phyloP scores from a whole-genome alignment of 495 filamentous ascomycete genomes.

The Haplographium delicatum region DNA sequence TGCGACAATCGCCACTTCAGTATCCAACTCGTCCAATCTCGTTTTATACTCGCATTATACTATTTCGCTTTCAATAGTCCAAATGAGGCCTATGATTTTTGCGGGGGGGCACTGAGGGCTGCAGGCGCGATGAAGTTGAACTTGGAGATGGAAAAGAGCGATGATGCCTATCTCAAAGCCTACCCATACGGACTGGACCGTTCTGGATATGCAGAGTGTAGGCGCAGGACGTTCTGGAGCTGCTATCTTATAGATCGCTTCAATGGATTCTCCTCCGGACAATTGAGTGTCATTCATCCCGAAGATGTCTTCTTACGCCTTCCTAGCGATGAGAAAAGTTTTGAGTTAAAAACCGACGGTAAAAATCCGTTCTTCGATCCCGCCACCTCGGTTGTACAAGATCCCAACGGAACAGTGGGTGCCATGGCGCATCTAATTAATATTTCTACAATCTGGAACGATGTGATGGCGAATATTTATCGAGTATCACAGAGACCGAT shows the following conservation, averaged over 20 bases:
- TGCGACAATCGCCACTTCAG: slow-evolving; percentile 46
- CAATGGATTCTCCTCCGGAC: slow-evolving; percentile 49
- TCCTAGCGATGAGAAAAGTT: slow-evolving; percentile 51
- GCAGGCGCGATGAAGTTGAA: slow-evolving; percentile 54
- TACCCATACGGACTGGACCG: slow-evolving; percentile 55
- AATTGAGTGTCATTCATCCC: slow-evolving; percentile 37
- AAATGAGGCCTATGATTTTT: slow-evolving; percentile 54
- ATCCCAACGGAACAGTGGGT: slow-evolving; percentile 33
- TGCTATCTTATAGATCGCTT: slow-evolving; percentile 59
- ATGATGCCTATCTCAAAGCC: slow-evolving; percentile 34
- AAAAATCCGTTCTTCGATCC: slow-evolving; percentile 54
- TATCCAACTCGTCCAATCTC: slow-evolving; percentile 57
- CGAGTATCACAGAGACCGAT: slow-evolving; percentile 45
- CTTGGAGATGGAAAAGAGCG: slow-evolving; percentile 49
- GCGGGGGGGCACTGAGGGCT: slow-evolving; percentile 52
- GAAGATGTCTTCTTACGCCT: slow-evolving; percentile 59
- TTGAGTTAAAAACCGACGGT: slow-evolving; percentile 48
- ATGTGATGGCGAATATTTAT: slow-evolving; percentile 54
- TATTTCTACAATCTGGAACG: slow-evolving; percentile 58
- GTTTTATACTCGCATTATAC: slow-evolving; percentile 59
- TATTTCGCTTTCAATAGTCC: slow-evolving; percentile 52
- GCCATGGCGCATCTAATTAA: slow-evolving; percentile 57
- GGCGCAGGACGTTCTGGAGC: slow-evolving; percentile 63
- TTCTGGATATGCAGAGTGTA: slow-evolving; percentile 56
- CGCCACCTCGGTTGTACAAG: slow-evolving; percentile 27